phyloP scores from a whole-genome alignment of 805 yeast genomes.

The Scheffersomyces stipitis region DNA sequence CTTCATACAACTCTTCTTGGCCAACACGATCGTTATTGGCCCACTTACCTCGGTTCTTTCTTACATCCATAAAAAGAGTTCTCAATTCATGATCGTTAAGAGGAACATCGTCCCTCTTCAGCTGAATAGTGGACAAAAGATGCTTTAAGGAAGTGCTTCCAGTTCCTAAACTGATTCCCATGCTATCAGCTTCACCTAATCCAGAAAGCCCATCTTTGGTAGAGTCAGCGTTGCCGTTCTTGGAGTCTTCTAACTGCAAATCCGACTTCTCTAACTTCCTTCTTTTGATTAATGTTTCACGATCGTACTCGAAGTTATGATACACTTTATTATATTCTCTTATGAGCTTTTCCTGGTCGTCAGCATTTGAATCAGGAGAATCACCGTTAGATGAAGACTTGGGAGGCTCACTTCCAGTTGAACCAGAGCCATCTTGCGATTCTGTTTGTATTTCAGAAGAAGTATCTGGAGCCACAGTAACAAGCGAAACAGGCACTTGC shows the following conservation, averaged over 20 bases:
- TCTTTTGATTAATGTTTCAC: conserved; percentile 72
- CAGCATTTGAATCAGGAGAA: conserved; percentile 10
- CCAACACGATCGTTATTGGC: conserved; percentile 94
- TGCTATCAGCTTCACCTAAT: conserved; percentile 40
- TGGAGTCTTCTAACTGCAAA: conserved; percentile 52
- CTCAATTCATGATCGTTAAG: conserved; percentile 82
- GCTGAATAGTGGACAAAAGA: conserved; percentile 73
- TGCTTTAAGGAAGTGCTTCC: conserved; percentile 61
- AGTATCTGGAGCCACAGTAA: conserved; percentile 3
- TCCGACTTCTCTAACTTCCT: conserved; percentile 79
- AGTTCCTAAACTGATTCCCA: conserved; percentile 37
- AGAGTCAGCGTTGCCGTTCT: conserved; percentile 15
- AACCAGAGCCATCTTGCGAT: conserved; percentile 5
- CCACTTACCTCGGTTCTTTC: conserved; percentile 97
- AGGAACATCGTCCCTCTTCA: conserved; percentile 68
- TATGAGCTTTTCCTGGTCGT: conserved; percentile 48
- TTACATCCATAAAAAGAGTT: conserved; percentile 83
- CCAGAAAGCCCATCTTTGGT: conserved; percentile 17
- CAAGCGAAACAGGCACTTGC: conserved; percentile 33
- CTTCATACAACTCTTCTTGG: conserved; percentile 96
- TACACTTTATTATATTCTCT: conserved; percentile 70
- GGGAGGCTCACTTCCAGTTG: conserved; percentile 6
- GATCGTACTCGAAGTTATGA: conserved; percentile 74
- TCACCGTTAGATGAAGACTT: conserved; percentile 8
- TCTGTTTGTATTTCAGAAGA: conserved; percentile 5